Evolutionary conservation across 768 basidiomycete species (phyloP).

Genomic region (Tephrocybe sp.): DNA sequence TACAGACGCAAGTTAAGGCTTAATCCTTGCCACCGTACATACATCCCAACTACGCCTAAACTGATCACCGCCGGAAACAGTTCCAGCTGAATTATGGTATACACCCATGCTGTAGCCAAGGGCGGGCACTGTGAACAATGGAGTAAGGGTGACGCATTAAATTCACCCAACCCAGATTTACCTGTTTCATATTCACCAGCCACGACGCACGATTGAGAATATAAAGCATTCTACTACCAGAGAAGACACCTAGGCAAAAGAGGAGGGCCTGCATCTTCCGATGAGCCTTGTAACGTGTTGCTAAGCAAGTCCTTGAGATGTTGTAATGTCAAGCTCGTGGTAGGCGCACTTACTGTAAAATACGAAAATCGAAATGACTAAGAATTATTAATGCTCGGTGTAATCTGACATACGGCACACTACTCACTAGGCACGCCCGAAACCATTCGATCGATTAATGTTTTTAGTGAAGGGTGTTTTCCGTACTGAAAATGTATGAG

Average conservation of each 20-base stretch:
- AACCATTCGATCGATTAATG: constrained; percentile 54
- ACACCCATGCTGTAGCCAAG: constrained; percentile 76
- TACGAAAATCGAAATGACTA: constrained; percentile 73
- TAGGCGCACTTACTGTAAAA: constrained; percentile 71
- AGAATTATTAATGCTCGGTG: too few relatives aligned
- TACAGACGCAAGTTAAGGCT: constrained; percentile 41
- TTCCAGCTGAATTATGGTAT: constrained; percentile 67
- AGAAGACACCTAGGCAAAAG: constrained; percentile 53
- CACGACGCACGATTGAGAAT: constrained; percentile 68
- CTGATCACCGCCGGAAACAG: constrained; percentile 59
- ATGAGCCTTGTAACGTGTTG: constrained; percentile 60
- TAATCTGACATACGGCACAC: not conserved
- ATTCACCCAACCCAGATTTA: constrained; percentile 21
- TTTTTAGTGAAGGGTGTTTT: constrained; percentile 47
- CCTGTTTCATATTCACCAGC: constrained; percentile 74
- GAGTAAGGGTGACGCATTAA: not conserved
- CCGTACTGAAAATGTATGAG: constrained; percentile 80
- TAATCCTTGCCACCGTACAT: constrained; percentile 62
- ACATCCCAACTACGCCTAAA: constrained; percentile 50
- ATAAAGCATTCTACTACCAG: constrained; percentile 69
- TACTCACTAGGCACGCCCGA: constrained; percentile 72
- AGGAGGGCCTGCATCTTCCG: constrained; percentile 53
- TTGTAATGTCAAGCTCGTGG: too few relatives aligned
- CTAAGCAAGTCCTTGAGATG: constrained; percentile 30
- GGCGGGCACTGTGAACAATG: constrained; percentile 61